Evolutionary conservation across 306 rosid genomes (phyloP).

Genomic region (Rosa persica): DNA sequence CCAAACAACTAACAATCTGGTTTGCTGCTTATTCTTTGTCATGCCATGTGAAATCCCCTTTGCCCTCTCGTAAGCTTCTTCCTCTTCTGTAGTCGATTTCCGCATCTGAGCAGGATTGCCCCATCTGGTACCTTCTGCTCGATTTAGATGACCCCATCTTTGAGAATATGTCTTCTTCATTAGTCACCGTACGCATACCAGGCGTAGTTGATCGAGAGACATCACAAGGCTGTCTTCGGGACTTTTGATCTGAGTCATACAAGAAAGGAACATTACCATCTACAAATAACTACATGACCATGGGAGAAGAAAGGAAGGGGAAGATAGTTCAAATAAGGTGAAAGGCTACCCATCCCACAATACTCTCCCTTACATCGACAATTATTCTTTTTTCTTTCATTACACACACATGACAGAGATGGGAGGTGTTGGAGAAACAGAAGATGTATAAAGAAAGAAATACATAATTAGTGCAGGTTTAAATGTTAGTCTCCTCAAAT

Average conservation of each 20-base stretch:
- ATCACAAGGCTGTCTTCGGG: slow-evolving; percentile 47
- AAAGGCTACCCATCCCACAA: not conserved
- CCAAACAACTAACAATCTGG: slow-evolving; percentile 35
- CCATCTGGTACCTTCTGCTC: slow-evolving; percentile 64
- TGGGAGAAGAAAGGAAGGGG: not conserved
- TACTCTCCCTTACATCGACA: not conserved
- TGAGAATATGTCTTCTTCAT: slow-evolving; percentile 70
- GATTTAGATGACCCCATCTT: slow-evolving; percentile 61
- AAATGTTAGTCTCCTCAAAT: not conserved
- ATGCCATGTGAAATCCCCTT: slow-evolving; percentile 63
- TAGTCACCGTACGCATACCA: slow-evolving; percentile 34
- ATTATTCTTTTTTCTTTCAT: not conserved
- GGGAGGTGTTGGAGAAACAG: not conserved
- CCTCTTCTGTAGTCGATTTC: slow-evolving; percentile 96
- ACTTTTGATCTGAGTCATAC: slow-evolving; percentile 55
- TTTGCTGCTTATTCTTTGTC: slow-evolving; percentile 45
- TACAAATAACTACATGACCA: not conserved
- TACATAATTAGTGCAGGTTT: not conserved
- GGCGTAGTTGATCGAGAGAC: slow-evolving; percentile 61
- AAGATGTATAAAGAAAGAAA: not conserved
- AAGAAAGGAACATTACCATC: slow-evolving; percentile 32
- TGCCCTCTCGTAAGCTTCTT: slow-evolving; percentile 75
- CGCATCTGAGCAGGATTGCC: slow-evolving; percentile 89
- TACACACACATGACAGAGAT: not conserved
- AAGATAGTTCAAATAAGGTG: not conserved